Base-by-base conservation (phyloP, 371 early-diverging fungal genomes). In the Entomophthora muscae region DNA sequence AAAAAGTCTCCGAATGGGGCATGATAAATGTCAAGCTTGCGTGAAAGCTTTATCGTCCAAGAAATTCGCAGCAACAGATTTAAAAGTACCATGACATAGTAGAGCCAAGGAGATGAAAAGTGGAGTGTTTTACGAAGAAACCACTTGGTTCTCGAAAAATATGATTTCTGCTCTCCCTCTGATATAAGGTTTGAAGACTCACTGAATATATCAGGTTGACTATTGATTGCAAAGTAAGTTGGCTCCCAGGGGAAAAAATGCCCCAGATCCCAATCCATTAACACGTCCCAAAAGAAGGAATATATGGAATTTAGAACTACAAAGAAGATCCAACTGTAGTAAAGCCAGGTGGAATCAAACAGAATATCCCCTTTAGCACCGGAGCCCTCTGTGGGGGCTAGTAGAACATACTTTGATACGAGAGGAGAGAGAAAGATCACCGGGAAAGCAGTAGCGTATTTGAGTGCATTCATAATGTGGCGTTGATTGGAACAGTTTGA, bases 251-350 rank as follows among this genome's bases (percentile, higher is more conserved):
- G 31, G 24, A 66, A 57, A 17, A 61, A 52, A 52, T 78, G 73
- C 21, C 86, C 77, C 23, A 95, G 71, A 29, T 80, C 81, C 94
- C 94, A 95, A 72, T 95, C 95, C 71, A 91, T 81, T 26, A 81
- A 79, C 26, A 94, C 77, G 72, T 94, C 95, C 97, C 95, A 95
- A 76, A 91, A 93, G 61, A 92, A 85, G 1, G 91, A 91, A 72
- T 86, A 95, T 61, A 89, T 74, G 30, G 94, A 89, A 71, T 94
- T 93, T 64, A 93, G 68, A 32, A 86, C 73, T 0, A 88, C 86
- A 42, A 83, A 81, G 32, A 84, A 62, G 31, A 90, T 56, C 54
- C 56, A 63, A 32, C 32, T 13, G 42, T 61, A 61, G 21, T 17
- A 42, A 17, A 52, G 52, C 63, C 63, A 62, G 21, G 10, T 27